Base-by-base conservation (phyloP, 78 protist species). In the Paulinella micropora region DNA sequence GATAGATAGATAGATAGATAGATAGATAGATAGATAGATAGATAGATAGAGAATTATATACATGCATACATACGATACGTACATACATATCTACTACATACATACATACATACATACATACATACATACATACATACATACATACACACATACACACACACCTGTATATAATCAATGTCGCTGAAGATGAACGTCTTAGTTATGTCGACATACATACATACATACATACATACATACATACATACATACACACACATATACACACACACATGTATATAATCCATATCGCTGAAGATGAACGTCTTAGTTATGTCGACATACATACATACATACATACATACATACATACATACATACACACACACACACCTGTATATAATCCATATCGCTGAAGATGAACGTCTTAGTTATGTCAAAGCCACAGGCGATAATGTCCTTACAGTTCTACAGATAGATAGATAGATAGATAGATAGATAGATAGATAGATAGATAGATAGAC, bases 401-500 rank as follows among this genome's bases (percentile, higher is more conserved):
- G 99, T 98, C 36, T 93, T 92, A 79, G 94, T 69, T 87, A 92
- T 89, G 90, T 99, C 96, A 86, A 99, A 99, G 39, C 99, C 99
- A 38, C n/a, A n/a, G n/a, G n/a, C n/a, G n/a, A n/a, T n/a, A n/a
- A n/a, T n/a, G n/a, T n/a, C n/a, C n/a, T n/a, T n/a, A n/a, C n/a
- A n/a, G n/a, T n/a, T n/a, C n/a, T n/a, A n/a, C n/a, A n/a, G n/a
- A n/a, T n/a, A n/a, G n/a, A n/a, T n/a, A n/a, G n/a, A n/a, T n/a
- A n/a, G n/a, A n/a, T n/a, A n/a, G n/a, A n/a, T n/a, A n/a, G n/a
- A n/a, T n/a, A n/a, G n/a, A n/a, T n/a, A n/a, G n/a, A n/a, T n/a
- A n/a, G n/a, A n/a, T n/a, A n/a, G n/a, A n/a, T n/a, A n/a, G n/a
- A n/a, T n/a, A n/a, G n/a, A n/a, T n/a, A n/a, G n/a, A n/a, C n/a